These are phyloP conservation scores for Xylaria bambusicola DNA, from an alignment of 495 filamentous ascomycete genomes.

Conservation along the genomic window DNA sequence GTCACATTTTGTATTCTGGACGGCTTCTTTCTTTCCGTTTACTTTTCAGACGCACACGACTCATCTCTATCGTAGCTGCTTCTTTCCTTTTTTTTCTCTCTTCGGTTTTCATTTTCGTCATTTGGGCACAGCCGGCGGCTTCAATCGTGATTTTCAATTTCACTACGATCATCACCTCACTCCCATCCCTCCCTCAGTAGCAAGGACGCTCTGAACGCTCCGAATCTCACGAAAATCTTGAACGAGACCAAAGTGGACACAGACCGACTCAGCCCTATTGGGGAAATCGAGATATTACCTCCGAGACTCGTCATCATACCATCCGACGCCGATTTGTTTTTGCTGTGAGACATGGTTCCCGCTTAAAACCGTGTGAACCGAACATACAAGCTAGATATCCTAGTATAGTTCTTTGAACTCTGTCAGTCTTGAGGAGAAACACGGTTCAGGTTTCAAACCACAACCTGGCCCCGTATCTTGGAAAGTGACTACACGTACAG, in stretches of 20 bases:
- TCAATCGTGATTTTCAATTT: not conserved
- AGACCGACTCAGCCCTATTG: constrained; percentile 20
- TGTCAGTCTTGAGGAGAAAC: constrained; percentile 2
- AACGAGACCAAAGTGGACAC: constrained; percentile 12
- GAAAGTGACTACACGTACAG: no score
- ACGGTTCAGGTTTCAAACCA: constrained; percentile 5
- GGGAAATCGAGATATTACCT: constrained; percentile 16
- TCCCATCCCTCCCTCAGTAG: not conserved
- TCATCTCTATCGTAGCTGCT: not conserved
- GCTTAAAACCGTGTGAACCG: constrained; percentile 5
- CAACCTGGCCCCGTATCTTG: not conserved
- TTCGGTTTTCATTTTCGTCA: not conserved
- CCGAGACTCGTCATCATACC: constrained; percentile 19
- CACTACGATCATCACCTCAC: no score
- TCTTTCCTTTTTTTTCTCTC: not conserved
- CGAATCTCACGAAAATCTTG: not conserved
- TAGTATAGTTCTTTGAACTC: not conserved
- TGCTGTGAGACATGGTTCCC: constrained; percentile 13
- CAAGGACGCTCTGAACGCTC: not conserved
- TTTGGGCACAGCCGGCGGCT: constrained; percentile 6
- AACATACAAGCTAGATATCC: constrained; percentile 8
- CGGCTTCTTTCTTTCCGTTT: constrained; percentile 5
- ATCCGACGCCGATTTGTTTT: constrained; percentile 10
- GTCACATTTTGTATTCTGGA: constrained; percentile 12
- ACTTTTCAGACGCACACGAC: not conserved